Evolutionary conservation across 257 asterid genomes (phyloP).

Genomic region (Nicotiana knightiana): DNA sequence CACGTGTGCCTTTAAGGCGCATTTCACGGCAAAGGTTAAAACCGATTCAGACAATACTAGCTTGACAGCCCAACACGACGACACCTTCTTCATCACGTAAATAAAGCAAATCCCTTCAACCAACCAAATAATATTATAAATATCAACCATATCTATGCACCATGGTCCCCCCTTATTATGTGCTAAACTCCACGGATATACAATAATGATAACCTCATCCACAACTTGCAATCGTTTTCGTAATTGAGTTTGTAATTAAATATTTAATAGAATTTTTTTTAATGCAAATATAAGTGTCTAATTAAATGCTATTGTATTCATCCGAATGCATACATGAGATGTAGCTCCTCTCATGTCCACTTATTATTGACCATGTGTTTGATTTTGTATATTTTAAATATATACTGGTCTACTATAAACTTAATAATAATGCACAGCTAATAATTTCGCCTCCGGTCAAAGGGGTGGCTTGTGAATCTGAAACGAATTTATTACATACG

Average conservation of each 20-base stretch:
- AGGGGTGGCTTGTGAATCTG: not conserved
- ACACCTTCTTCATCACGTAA: not conserved
- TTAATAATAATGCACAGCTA: too few species aligned
- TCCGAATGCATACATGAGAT: too few species aligned
- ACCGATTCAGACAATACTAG: not conserved
- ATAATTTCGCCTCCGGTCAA: not conserved
- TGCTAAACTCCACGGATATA: not conserved
- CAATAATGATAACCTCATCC: not conserved
- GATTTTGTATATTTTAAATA: not conserved
- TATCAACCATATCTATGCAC: not conserved
- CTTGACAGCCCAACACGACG: not conserved
- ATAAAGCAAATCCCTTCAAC: not conserved
- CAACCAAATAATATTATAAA: not conserved
- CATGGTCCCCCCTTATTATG: not conserved
- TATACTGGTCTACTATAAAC: not conserved
- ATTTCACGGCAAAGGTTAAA: not conserved
- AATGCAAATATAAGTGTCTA: too few species aligned
- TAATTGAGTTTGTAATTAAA: too few species aligned
- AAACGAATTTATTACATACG: not conserved
- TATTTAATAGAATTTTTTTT: too few species aligned
- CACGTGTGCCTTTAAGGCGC: not conserved
- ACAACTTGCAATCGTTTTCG: too few species aligned
- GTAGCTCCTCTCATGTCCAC: not conserved
- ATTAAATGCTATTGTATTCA: too few species aligned
- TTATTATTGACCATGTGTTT: not conserved